Conservation (phyloP, 2,329 filamentous ascomycete genomes). For the Albifimbria verrucaria region DNA sequence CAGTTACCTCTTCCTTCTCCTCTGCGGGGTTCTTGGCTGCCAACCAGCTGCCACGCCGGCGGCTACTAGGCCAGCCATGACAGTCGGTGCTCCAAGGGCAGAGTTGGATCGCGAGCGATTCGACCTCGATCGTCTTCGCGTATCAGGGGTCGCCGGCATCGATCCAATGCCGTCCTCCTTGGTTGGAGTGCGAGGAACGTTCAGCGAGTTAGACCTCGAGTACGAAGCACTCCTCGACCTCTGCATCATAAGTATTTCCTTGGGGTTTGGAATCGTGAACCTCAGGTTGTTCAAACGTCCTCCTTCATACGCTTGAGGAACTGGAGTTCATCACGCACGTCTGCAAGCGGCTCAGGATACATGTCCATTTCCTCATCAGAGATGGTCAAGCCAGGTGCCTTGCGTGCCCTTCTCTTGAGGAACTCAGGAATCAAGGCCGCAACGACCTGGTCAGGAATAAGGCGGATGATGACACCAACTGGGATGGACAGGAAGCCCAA, state of each 20-base stretch:
- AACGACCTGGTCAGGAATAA: constrained; percentile 72
- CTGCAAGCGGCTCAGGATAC: constrained; percentile 69
- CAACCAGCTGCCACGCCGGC: constrained; percentile 73
- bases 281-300: constrained; percentile 78
- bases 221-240: constrained; percentile 61
- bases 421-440: constrained; percentile 49
- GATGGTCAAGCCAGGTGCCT: constrained; percentile 55
- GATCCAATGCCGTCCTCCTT: constrained; percentile 50
- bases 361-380: constrained; percentile 64
- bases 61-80: constrained; percentile 81
- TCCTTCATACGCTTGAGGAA: constrained; percentile 77
- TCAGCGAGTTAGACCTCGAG: constrained; percentile 62
- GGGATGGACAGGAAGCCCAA: constrained; percentile 83
- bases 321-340: constrained; percentile 75
- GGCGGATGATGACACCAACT: constrained; percentile 74
- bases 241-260: constrained; percentile 59
- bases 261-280: constrained; percentile 73
- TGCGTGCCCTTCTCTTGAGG: constrained; percentile 44
- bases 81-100: constrained; percentile 68
- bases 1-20: constrained; percentile 15
- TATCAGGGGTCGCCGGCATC: constrained; percentile 53
- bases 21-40: constrained; percentile 56
- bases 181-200: constrained; percentile 60
- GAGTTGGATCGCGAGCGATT: constrained; percentile 66
- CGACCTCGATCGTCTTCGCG: constrained; percentile 64